These are phyloP conservation scores for Xerocomellus amylosporus DNA, from an alignment of 768 basidiomycete genomes.

Conservation along the genomic window DNA sequence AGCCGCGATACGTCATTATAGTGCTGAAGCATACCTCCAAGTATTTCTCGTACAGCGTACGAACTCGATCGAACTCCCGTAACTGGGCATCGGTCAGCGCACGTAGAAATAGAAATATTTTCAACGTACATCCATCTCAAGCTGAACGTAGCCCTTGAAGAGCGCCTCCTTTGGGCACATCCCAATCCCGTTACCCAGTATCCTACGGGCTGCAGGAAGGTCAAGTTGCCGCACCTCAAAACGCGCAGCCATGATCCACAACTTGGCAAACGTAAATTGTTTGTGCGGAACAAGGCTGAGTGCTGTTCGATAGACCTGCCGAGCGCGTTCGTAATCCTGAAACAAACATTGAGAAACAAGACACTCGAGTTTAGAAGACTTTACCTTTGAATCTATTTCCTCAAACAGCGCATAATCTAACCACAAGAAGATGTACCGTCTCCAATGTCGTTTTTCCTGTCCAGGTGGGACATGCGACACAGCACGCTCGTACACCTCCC, in stretches of 20 bases:
- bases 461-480: conserved; percentile 96
- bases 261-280: conserved; percentile 94
- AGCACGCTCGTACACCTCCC: conserved; percentile 94
- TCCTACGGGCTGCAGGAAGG: conserved; percentile 79
- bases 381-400: conserved; percentile 90
- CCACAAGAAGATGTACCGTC: conserved; percentile 91
- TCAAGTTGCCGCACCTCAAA: conserved; percentile 89
- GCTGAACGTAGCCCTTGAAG: conserved; percentile 94
- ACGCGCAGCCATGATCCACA: conserved; percentile 90
- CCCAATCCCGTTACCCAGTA: conserved; percentile 87
- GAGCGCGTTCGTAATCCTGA: conserved; percentile 79
- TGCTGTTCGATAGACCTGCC: conserved; percentile 91
- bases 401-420: conserved; percentile 95
- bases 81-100: conserved; percentile 46
- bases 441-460: conserved; percentile 88
- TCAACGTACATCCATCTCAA: conserved; percentile 77
- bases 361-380: background rate
- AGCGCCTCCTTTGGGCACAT: conserved; percentile 95
- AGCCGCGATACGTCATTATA: background rate
- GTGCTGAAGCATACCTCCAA: conserved; percentile 59
- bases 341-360: background rate
- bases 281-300: conserved; percentile 91
- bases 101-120: background rate
- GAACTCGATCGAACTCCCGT: conserved; percentile 92
- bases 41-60: conserved; percentile 90